Percentiles rank a stretch among this genome's conserved stretches.
Evolutionary conservation across 371 early-diverging fungal species (phyloP).

Genomic region (Actinomortierella wolfii): DNA sequence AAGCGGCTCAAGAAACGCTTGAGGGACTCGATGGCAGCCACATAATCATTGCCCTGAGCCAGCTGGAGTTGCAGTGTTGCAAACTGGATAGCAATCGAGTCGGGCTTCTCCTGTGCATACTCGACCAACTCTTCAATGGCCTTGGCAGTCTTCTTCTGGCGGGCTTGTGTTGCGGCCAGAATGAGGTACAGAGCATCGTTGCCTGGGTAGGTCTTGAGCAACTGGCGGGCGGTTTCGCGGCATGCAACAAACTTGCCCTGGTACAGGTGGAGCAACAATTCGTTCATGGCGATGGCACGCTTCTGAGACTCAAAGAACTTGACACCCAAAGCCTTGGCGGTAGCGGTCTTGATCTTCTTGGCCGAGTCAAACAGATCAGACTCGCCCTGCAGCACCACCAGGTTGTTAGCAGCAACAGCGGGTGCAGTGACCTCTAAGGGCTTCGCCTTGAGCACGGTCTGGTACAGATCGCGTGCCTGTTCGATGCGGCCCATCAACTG

Average conservation of each 20-base stretch:
- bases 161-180: conserved; percentile 60
- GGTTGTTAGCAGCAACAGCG: conserved; percentile 74
- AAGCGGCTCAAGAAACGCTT: conserved; percentile 49
- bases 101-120: conserved; percentile 48
- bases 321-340: conserved; percentile 58
- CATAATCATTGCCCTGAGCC: conserved; percentile 50
- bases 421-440: conserved; percentile 57
- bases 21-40: conserved; percentile 56
- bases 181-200: conserved; percentile 65
- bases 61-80: conserved; percentile 70
- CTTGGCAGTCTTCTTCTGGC: conserved; percentile 58
- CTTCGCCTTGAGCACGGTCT: conserved; percentile 63
- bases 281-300: conserved; percentile 71
- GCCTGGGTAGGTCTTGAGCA: conserved; percentile 64
- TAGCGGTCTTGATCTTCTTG: conserved; percentile 62
- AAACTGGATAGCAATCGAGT: conserved; percentile 65
- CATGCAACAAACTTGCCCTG: conserved; percentile 70
- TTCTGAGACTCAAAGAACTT: conserved; percentile 69
- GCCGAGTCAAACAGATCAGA: conserved; percentile 63
- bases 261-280: conserved; percentile 64
- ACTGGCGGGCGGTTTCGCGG: conserved; percentile 55
- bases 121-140: conserved; percentile 66
- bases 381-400: conserved; percentile 59
- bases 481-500: conserved; percentile 64
- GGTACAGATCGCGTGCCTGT: conserved; percentile 69